Base-by-base conservation (phyloP, 257 asterid species). In the Thymus quinquecostatus region DNA sequence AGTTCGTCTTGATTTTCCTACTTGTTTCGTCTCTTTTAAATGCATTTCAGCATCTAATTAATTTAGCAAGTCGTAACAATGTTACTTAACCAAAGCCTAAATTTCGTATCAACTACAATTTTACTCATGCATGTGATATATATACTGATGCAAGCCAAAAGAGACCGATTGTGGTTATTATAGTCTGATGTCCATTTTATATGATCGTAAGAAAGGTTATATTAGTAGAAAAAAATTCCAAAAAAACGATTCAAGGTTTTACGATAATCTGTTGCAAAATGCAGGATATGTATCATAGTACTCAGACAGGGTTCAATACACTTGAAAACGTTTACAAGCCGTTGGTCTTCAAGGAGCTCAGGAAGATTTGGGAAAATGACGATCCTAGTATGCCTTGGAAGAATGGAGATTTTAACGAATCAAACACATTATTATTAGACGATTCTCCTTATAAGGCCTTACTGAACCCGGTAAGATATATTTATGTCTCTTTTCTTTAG, bases 401-500 rank as follows among this genome's bases (percentile, higher is more conserved):
- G 80, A 81, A 65, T 60, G 98, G 97, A 78, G 83, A 86, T 79
- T 92, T 88, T 80, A 55, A 90, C 68, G 94, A 88, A 81, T 82
- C 96, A 48, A 95, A 92, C 85, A 95, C 98, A 6, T 69, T 95
- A 64, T 78, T 92, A 68, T 49, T 95, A 73, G 98, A 95, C 62
- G 99, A 95, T 86, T 92, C 99, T 82, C 99, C 99, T 34, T 92
- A 95, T 84, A 92, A 95, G 80, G 96, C 99, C 69, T 85, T 95
- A 71, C 89, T 95, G 51, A 95, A 95, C 78, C 99, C 97, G 9
- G 99, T 95, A 84, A 80, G 89, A 66, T 67, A 29, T 10, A 10
- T 45, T 70, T 53, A 2, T 5, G 50, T 5, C 36, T 60, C 59
- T 34, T 62, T 32, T 73, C 49, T 36, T 62, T 38, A 43, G 50